Base-by-base conservation (phyloP, 208 protist genomes). In the Acanthamoeba castellanii region DNA sequence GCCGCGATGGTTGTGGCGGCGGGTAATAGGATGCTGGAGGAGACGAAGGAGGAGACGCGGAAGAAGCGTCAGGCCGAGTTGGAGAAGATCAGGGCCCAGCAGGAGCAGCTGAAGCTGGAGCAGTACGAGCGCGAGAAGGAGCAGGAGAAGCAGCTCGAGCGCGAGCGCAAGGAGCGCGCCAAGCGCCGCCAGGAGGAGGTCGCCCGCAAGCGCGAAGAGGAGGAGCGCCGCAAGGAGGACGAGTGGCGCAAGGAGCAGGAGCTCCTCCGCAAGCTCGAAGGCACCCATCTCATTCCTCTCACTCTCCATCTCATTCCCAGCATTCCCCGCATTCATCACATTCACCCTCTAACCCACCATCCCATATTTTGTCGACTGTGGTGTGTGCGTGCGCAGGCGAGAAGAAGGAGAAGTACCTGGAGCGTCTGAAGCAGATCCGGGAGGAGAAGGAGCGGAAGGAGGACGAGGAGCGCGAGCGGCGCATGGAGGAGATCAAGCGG, bases 151-250 rank as follows among this genome's bases (percentile, higher is more conserved):
- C 22, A 50, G 34, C 64, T 64, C 32, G 90, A 94, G 70, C n/a
- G 47, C 30, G 90, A 94, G 42, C 32, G 87, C 18, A 81, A 84
- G 61, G 90, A 76, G 61, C 50, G 55, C 13, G 32, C 50, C 30
- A 34, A 52, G 34, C 42, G 70, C 5, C 42, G 90, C 25, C 37
- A 9, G 14, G 90, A 94, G 68, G 70, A 94, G 70, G 27, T 94
- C 50, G 70, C 25, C 18, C 64, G 72, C 34, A 59, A 94, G 70
- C 42, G 72, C 22, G 90, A 94, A 14, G 90, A 94, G 50, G 90
- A 94, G 52, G 90, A 94, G 52, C n/a, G 90, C 34, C 27, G 34
- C 50, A 94, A 94, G 72, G 90, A 94, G 47, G 90, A 94, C 20
- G 70, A 78, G 52, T 94, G 61, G 68, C 42, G 70, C 47, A 81